These are phyloP conservation scores for Pleurotus sapidus DNA, from an alignment of 768 basidiomycete species.

Conservation along the genomic window DNA sequence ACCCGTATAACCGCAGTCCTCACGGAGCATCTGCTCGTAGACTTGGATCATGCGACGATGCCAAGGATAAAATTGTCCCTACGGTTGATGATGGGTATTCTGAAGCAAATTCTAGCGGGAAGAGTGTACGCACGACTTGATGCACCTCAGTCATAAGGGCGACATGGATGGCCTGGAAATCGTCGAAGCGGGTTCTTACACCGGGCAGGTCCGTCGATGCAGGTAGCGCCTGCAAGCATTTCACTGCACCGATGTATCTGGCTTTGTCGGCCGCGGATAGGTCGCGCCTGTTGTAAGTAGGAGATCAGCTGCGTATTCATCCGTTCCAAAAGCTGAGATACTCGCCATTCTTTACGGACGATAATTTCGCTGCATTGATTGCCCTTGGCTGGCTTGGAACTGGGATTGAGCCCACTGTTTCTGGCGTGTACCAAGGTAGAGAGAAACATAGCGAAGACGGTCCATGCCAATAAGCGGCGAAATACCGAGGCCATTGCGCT, in stretches of 20 bases:
- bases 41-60: conserved; percentile 19
- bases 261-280: background rate
- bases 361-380: background rate
- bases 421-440: background rate
- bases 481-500: background rate
- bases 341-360: background rate
- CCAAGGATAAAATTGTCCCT: conserved; percentile 26
- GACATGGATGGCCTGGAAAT: conserved; percentile 22
- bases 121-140: conserved; percentile 17
- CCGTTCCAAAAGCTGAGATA: background rate
- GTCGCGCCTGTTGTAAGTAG: background rate
- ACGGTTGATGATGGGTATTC: background rate
- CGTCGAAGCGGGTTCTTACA: conserved; percentile 21
- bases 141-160: conserved; percentile 19
- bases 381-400: background rate
- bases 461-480: background rate
- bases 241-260: conserved; percentile 1
- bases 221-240: background rate
- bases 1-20: conserved; percentile 21
- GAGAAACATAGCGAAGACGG: background rate
- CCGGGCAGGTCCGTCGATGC: conserved; percentile 7
- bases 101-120: too few species aligned
- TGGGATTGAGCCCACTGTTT: background rate
- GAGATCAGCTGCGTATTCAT: background rate
- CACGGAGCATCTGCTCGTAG: conserved; percentile 19